A percentile compares a stretch with the other conserved stretches of the same genome.
phyloP scores from a whole-genome alignment of 129 eudicot species.

The Chrysanthemum makinoi region DNA sequence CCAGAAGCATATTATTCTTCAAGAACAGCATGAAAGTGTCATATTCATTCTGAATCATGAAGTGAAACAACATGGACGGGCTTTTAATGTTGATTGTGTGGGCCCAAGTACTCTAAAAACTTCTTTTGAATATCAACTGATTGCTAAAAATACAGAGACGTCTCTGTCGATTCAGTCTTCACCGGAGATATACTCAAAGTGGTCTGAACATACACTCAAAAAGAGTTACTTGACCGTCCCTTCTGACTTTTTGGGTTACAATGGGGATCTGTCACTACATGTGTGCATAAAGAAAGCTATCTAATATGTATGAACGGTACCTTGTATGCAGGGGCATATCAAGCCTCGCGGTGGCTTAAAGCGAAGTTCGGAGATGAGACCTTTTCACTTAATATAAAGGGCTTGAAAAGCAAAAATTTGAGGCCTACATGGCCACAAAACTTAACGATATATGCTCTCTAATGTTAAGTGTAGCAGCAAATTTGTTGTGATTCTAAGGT shows the following conservation, averaged over 20 bases:
- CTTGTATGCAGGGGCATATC: background rate
- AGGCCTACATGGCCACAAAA: too few species aligned
- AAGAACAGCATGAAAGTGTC: constrained; percentile 38
- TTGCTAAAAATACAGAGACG: constrained; percentile 36
- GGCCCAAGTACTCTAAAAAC: constrained; percentile 38
- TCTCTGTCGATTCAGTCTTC: constrained; percentile 38
- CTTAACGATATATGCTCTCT: background rate
- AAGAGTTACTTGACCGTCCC: constrained; percentile 51
- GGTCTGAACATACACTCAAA: constrained; percentile 33
- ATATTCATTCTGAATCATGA: constrained; percentile 51
- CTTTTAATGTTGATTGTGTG: constrained; percentile 50
- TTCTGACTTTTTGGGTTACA: constrained; percentile 13
- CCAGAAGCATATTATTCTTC: constrained; percentile 47
- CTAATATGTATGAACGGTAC: background rate
- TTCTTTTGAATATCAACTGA: constrained; percentile 40
- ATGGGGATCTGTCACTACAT: constrained; percentile 12
- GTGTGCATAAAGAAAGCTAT: constrained; percentile 34
- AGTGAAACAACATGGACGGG: constrained; percentile 33
- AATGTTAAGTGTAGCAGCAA: constrained; percentile 7
- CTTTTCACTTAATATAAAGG: background rate
- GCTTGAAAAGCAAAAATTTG: too few species aligned
- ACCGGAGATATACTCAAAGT: constrained; percentile 30
- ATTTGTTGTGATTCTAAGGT: background rate
- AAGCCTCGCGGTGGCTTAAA: too few species aligned
- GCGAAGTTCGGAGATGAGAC: background rate